A percentile compares a stretch with the other conserved stretches of the same genome.
Conservation (phyloP, 352 stramenopile species). For the Phytophthora rubi region DNA sequence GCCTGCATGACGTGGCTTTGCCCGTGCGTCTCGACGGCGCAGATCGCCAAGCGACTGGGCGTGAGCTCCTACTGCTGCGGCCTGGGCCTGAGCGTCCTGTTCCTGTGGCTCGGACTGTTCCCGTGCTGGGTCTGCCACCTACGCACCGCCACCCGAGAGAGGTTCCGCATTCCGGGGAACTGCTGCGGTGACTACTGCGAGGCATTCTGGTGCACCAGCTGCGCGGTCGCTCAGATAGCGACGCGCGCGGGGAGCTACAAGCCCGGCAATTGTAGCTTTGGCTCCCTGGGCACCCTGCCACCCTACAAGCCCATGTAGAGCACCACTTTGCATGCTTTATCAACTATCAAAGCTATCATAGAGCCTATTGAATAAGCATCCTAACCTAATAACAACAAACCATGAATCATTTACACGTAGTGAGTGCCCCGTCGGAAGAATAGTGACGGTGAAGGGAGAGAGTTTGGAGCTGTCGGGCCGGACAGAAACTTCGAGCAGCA, state of each 20-base stretch:
- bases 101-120: background rate
- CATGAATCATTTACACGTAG: background rate
- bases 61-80: constrained; percentile 29
- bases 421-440: background rate
- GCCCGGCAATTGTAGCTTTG: constrained; percentile 43
- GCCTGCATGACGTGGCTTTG: constrained; percentile 42
- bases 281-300: constrained; percentile 12
- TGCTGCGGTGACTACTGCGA: constrained; percentile 29
- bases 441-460: constrained; percentile 1
- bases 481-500: constrained; percentile 27
- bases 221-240: constrained; percentile 47
- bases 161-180: constrained; percentile 41
- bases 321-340: too few relatives aligned
- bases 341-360: background rate
- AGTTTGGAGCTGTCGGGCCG: background rate
- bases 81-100: background rate
- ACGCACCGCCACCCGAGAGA: constrained; percentile 29
- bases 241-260: constrained; percentile 52
- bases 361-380: background rate
- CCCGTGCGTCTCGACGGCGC: constrained; percentile 47
- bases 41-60: constrained; percentile 43
- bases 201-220: constrained; percentile 42
- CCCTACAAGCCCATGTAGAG: constrained; percentile 5
- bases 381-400: background rate
- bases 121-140: constrained; percentile 30